Evolutionary conservation across 768 basidiomycete genomes (phyloP).

Genomic region (Strobilomyces dryophilus): DNA sequence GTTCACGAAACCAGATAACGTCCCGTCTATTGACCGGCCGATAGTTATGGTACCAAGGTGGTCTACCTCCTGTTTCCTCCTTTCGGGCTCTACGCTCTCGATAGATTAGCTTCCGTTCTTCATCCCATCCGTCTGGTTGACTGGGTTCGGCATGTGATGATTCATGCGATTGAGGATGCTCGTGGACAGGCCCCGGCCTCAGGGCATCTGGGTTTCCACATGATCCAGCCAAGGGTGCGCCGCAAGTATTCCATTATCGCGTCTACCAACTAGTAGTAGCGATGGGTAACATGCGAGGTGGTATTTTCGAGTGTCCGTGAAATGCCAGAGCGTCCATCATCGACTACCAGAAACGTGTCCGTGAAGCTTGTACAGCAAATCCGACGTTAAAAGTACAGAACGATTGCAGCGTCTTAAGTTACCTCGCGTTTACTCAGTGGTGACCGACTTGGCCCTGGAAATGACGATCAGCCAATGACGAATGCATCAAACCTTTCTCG

Average conservation of each 20-base stretch:
- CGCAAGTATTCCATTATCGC: neutral
- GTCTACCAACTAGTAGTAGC: neutral
- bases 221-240: no score
- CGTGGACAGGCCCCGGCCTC: no score
- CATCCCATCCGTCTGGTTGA: neutral
- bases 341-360: constrained; percentile 25
- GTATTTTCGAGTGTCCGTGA: constrained; percentile 13
- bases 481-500: neutral
- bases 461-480: constrained; percentile 8
- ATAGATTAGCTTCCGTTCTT: neutral
- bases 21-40: neutral
- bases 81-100: neutral
- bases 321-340: constrained; percentile 27
- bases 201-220: neutral
- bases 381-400: constrained; percentile 14
- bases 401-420: neutral
- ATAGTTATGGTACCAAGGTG: neutral
- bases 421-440: constrained; percentile 50
- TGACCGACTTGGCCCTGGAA: constrained; percentile 71
- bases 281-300: neutral
- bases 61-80: neutral
- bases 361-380: constrained; percentile 13
- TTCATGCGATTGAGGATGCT: neutral
- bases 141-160: neutral
- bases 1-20: neutral